These are phyloP conservation scores for Sporothrix brasiliensis DNA, from an alignment of 2,329 filamentous ascomycete genomes.

Conservation along the genomic window DNA sequence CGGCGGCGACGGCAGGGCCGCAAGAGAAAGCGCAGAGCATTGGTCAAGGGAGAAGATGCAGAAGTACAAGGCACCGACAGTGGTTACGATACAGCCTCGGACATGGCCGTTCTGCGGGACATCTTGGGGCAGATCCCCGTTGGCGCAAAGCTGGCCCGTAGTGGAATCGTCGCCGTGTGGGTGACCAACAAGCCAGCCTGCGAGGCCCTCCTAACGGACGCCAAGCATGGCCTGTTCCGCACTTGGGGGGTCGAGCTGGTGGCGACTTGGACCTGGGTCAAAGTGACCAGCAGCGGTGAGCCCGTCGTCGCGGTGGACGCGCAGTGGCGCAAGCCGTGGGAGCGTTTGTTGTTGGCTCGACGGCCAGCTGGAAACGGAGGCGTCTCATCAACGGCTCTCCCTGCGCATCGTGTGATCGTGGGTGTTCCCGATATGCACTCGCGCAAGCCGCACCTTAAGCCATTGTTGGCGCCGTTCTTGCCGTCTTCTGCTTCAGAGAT, in stretches of 20 bases:
- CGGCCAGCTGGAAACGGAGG: slow-evolving; percentile 45
- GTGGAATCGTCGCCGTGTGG: slow-evolving; percentile 72
- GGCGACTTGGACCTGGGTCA: slow-evolving; percentile 79
- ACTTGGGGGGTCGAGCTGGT: slow-evolving; percentile 66
- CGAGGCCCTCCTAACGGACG: slow-evolving; percentile 56
- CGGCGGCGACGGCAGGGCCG: slow-evolving; percentile 47
- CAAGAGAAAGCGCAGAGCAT: slow-evolving; percentile 44
- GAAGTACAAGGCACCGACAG: not conserved
- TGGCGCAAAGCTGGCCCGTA: slow-evolving; percentile 52
- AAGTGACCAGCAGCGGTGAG: slow-evolving; percentile 67
- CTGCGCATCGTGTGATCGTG: slow-evolving; percentile 60
- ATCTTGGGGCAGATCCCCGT: slow-evolving; percentile 62
- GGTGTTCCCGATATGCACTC: slow-evolving; percentile 77
- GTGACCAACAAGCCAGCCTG: slow-evolving; percentile 71
- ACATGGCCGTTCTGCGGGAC: slow-evolving; percentile 50
- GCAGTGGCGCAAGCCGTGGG: slow-evolving; percentile 74
- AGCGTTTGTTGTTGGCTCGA: slow-evolving; percentile 67
- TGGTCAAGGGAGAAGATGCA: not conserved
- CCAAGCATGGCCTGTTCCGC: slow-evolving; percentile 60
- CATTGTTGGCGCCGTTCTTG: slow-evolving; percentile 53
- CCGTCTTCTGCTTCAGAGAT: slow-evolving; percentile 45
- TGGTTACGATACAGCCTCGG: slow-evolving; percentile 50
- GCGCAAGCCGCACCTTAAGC: slow-evolving; percentile 72
- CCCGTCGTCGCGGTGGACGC: slow-evolving; percentile 64
- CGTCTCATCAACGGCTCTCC: slow-evolving; percentile 39